Percentiles rank a stretch among this genome's conserved stretches.
phyloP scores from a whole-genome alignment of 1,284 basidiomycete genomes.

The Trametes polyzona region DNA sequence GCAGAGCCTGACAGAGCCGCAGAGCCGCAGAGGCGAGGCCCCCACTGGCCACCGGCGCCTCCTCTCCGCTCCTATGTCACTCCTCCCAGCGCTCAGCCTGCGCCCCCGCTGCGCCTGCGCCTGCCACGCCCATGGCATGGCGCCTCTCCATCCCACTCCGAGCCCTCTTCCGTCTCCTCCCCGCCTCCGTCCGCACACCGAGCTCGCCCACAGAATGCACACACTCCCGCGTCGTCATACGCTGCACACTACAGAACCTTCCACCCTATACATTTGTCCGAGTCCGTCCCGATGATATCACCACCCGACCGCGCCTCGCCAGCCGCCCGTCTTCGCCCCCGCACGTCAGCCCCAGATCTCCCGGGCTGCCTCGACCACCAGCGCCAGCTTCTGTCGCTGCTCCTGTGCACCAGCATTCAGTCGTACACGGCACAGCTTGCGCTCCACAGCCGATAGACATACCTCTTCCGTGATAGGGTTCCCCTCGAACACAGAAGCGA shows the following conservation, averaged over 20 bases:
- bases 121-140: neutral
- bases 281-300: constrained; percentile 8
- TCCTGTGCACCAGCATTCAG: constrained; percentile 26
- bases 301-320: neutral
- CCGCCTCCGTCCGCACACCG: neutral
- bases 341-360: constrained; percentile 46
- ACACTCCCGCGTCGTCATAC: neutral
- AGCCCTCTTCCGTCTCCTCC: neutral
- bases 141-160: neutral
- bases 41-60: neutral
- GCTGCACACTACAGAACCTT: neutral
- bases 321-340: neutral
- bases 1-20: neutral
- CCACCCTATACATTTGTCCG: neutral
- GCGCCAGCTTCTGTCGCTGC: constrained; percentile 47
- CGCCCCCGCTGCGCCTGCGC: too few species aligned
- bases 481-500: constrained; percentile 69
- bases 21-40: constrained; percentile 4
- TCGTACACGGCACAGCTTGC: neutral
- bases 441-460: constrained; percentile 19
- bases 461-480: constrained; percentile 65
- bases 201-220: neutral
- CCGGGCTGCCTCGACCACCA: constrained; percentile 56
- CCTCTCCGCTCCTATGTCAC: neutral
- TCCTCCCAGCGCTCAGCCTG: neutral